phyloP scores from a whole-genome alignment of 2,329 filamentous ascomycete genomes.

The Didymosphaeria variabile region DNA sequence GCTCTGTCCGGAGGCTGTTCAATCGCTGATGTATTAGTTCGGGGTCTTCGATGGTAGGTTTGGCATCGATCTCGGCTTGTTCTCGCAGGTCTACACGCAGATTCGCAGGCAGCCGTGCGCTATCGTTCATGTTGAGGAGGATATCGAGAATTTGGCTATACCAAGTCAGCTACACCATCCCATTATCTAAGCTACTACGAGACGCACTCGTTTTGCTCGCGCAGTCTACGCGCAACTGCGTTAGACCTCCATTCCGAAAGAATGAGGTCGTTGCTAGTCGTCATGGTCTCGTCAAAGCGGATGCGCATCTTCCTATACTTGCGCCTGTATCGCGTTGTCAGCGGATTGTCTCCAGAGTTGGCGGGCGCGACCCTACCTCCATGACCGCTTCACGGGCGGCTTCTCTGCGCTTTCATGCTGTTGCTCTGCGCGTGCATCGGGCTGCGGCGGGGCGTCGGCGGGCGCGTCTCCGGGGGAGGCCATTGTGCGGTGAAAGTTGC shows the following conservation, averaged over 20 bases:
- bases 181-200: not conserved
- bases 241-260: constrained; percentile 82
- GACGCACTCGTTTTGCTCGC: constrained; percentile 90
- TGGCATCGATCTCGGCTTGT: constrained; percentile 46
- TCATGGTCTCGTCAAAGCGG: constrained; percentile 79
- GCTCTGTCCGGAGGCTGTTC: constrained; percentile 47
- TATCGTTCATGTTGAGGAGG: constrained; percentile 88
- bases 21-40: constrained; percentile 37
- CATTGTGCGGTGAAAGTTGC: constrained; percentile 31
- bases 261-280: constrained; percentile 83
- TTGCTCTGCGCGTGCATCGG: constrained; percentile 14
- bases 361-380: constrained; percentile 42
- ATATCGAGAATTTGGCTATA: constrained; percentile 85
- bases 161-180: constrained; percentile 19
- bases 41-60: constrained; percentile 38
- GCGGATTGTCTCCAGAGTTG: constrained; percentile 13
- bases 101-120: constrained; percentile 76
- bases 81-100: constrained; percentile 75
- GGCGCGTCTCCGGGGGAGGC: constrained; percentile 35
- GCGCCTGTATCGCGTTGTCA: constrained; percentile 62
- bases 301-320: constrained; percentile 94
- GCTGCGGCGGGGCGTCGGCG: constrained; percentile 15
- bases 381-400: constrained; percentile 46
- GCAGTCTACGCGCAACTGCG: constrained; percentile 81
- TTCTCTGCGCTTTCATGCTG: constrained; percentile 36